Conservation (phyloP, 768 basidiomycete genomes). For the Agrocybe chaxingu region DNA sequence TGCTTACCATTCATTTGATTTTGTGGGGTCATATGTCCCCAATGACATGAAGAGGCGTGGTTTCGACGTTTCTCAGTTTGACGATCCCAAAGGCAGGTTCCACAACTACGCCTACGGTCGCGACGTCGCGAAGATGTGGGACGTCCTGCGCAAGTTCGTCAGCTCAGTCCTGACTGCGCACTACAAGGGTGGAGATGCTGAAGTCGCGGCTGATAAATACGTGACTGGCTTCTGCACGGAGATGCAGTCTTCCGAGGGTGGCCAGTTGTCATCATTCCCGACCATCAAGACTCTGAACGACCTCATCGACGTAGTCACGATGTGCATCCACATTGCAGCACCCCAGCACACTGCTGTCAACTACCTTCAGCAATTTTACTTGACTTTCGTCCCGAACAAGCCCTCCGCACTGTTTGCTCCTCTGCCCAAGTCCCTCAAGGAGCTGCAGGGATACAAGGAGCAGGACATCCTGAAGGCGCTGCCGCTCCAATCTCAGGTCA, state of each 20-base stretch:
- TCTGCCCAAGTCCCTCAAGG: slow-evolving; percentile 17
- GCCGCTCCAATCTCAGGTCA: slow-evolving; percentile 16
- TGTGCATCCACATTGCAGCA: slow-evolving; percentile 30
- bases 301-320: slow-evolving; percentile 25
- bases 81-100: slow-evolving; percentile 16
- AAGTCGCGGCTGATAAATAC: slow-evolving; percentile 18
- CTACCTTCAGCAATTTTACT: slow-evolving; percentile 32
- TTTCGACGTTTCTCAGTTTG: slow-evolving; percentile 22
- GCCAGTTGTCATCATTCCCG: slow-evolving; percentile 22
- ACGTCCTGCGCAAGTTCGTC: slow-evolving; percentile 23
- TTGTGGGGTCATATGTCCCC: slow-evolving; percentile 21
- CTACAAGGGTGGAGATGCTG: slow-evolving; percentile 17
- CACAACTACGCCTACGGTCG: slow-evolving; percentile 29
- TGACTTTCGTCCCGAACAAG: slow-evolving; percentile 28
- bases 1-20: slow-evolving; percentile 23
- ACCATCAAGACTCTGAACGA: slow-evolving; percentile 21
- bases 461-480: slow-evolving; percentile 18
- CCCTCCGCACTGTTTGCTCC: slow-evolving; percentile 23
- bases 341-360: slow-evolving; percentile 32
- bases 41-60: slow-evolving; percentile 27
- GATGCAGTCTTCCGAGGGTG: slow-evolving; percentile 19
- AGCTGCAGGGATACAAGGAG: slow-evolving; percentile 19
- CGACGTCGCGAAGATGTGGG: slow-evolving; percentile 22
- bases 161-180: slow-evolving; percentile 11
- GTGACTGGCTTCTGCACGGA: slow-evolving; percentile 20